These are phyloP conservation scores for Fusarium denticulatum DNA, from an alignment of 2,329 filamentous ascomycete species.

Conservation along the genomic window DNA sequence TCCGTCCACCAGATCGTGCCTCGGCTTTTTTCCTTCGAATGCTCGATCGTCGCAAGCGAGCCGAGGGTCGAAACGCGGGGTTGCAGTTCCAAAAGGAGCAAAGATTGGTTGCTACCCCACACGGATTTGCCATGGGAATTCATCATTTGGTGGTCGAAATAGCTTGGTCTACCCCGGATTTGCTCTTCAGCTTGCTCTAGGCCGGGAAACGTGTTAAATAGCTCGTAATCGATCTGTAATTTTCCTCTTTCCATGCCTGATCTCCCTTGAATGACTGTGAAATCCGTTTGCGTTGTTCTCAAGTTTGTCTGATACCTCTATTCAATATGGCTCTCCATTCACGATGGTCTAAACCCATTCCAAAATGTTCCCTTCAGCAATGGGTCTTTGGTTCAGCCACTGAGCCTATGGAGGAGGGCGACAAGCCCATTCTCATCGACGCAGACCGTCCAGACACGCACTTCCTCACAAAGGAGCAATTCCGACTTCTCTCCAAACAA, in stretches of 20 bases:
- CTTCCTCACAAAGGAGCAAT: constrained; percentile 69
- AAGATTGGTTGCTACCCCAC: constrained; percentile 24
- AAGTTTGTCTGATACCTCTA: not conserved
- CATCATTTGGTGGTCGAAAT: not conserved
- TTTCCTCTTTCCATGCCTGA: not conserved
- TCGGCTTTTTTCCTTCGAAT: constrained; percentile 6
- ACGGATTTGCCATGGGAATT: not conserved
- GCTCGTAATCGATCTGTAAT: not conserved
- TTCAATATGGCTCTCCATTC: constrained; percentile 57
- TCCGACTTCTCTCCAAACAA: constrained; percentile 76
- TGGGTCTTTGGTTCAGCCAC: constrained; percentile 64
- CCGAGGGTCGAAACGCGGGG: constrained; percentile 26
- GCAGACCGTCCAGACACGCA: constrained; percentile 73
- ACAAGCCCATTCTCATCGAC: constrained; percentile 66
- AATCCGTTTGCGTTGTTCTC: not conserved
- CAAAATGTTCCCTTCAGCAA: constrained; percentile 61
- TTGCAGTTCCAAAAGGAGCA: constrained; percentile 22
- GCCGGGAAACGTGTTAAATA: constrained; percentile 11
- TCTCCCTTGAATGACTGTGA: not conserved
- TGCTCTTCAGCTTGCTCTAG: not conserved
- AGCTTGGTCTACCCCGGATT: constrained; percentile 16
- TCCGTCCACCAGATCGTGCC: constrained; percentile 12
- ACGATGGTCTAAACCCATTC: constrained; percentile 56
- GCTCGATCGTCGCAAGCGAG: not conserved
- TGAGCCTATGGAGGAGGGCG: constrained; percentile 49